phyloP scores from a whole-genome alignment of 176 grass and related monocot genomes.

The Hordeum vulgare region MorexV3_pseudomolecules_assembly NC_058520.1:27450134-27450633 shows the following conservation, averaged over 20 bases:
- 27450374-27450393: background rate
- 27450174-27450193: background rate
- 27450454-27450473: slow-evolving; percentile 95
- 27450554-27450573: background rate
- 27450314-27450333: background rate
- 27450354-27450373: background rate
- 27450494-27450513: slow-evolving; percentile 90
- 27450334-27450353: background rate
- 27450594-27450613: background rate
- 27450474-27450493: slow-evolving; percentile 91
- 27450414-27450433: slow-evolving; percentile 98
- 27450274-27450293: background rate
- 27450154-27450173: background rate
- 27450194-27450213: background rate
- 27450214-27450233: background rate
- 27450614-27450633: background rate
- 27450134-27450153: background rate
- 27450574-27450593: background rate
- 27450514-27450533: slow-evolving; percentile 69
- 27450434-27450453: slow-evolving; percentile 89
- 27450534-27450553: background rate
- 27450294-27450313: background rate
- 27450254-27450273: background rate
- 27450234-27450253: background rate
- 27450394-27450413: slow-evolving; percentile 50